Conservation (phyloP, 306 rosid species). For the Lathyrus sativus region DNA sequence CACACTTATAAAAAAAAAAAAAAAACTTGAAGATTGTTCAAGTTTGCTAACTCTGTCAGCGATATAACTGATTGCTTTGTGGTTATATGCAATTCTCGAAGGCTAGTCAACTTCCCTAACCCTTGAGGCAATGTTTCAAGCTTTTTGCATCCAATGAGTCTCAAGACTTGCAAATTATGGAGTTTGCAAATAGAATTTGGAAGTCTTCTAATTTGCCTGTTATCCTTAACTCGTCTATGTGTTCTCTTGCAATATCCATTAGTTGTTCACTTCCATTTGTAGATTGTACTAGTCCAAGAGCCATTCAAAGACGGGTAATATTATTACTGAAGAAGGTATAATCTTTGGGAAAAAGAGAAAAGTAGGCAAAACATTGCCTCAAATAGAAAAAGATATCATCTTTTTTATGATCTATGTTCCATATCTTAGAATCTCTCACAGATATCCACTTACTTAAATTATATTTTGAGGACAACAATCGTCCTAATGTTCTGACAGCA, state of each 20-base stretch:
- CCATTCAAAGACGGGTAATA: neutral
- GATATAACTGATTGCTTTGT: constrained; percentile 3
- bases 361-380: constrained; percentile 8
- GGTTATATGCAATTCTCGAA: neutral
- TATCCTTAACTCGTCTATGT: neutral
- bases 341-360: constrained; percentile 1
- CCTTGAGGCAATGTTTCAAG: constrained; percentile 23
- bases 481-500: constrained; percentile 2
- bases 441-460: neutral
- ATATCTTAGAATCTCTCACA: neutral
- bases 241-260: neutral
- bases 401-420: neutral
- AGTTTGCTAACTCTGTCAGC: neutral
- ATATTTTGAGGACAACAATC: neutral
- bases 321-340: neutral
- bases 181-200: neutral
- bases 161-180: neutral
- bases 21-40: neutral
- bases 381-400: neutral
- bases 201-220: neutral
- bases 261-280: neutral
- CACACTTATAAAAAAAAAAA: neutral
- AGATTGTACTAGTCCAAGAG: neutral
- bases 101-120: neutral
- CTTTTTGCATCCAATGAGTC: neutral